phyloP scores from a whole-genome alignment of 768 basidiomycete genomes.

The Suillus discolor region DNA sequence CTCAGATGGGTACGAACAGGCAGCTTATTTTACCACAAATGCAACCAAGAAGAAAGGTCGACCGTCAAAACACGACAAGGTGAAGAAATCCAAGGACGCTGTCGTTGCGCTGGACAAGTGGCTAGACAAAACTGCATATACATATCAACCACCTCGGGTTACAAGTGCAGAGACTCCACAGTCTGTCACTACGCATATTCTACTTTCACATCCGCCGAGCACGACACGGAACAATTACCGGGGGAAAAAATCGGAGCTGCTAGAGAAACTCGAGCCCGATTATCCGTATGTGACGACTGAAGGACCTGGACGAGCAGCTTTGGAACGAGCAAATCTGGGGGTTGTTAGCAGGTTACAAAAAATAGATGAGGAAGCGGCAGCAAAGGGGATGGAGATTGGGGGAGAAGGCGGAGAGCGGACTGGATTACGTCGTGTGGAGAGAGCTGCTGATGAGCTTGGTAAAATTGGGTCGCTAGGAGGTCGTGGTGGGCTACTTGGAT shows the following conservation, averaged over 20 bases:
- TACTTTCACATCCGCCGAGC: slow-evolving; percentile 35
- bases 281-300: slow-evolving; percentile 11
- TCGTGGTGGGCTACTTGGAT: slow-evolving; percentile 44
- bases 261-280: slow-evolving; percentile 38
- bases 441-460: slow-evolving; percentile 41
- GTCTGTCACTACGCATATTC: slow-evolving; percentile 31
- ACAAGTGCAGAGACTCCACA: slow-evolving; percentile 1
- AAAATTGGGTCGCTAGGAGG: slow-evolving; percentile 15
- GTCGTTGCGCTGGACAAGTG: slow-evolving; percentile 51
- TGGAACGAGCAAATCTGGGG: slow-evolving; percentile 48
- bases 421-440: slow-evolving; percentile 49
- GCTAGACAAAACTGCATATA: slow-evolving; percentile 42
- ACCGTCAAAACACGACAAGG: slow-evolving; percentile 62
- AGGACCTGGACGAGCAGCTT: slow-evolving; percentile 27
- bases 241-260: slow-evolving; percentile 42
- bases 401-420: slow-evolving; percentile 45
- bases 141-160: slow-evolving; percentile 16
- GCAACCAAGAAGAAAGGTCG: slow-evolving; percentile 60
- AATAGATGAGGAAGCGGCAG: slow-evolving; percentile 48
- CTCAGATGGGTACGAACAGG: slow-evolving; percentile 26
- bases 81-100: slow-evolving; percentile 52
- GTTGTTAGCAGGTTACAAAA: slow-evolving; percentile 56
- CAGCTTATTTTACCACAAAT: slow-evolving; percentile 9
- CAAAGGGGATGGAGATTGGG: slow-evolving; percentile 42
- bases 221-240: slow-evolving; percentile 44